Conservation (phyloP, 1,139 yeast species). For the Scheffersomyces stambukii region DNA sequence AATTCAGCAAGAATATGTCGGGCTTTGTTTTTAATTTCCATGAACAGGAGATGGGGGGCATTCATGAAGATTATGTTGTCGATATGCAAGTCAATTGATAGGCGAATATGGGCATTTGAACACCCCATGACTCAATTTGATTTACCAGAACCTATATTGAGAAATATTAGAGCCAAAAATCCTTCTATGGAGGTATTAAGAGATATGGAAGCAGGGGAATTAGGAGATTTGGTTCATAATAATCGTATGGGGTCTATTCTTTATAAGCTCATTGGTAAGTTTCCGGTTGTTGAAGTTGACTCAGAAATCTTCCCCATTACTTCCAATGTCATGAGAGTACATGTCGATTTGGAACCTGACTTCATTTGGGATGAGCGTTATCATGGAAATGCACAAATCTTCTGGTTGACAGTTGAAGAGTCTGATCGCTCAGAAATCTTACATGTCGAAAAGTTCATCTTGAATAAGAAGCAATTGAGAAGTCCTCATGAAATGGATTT, state of each 20-base stretch:
- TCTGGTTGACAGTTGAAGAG: constrained; percentile 91
- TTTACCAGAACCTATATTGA: constrained; percentile 61
- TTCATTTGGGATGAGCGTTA: constrained; percentile 77
- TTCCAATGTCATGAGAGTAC: constrained; percentile 77
- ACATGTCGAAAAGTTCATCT: constrained; percentile 77
- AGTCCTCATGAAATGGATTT: constrained; percentile 76
- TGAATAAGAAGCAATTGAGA: constrained; percentile 55
- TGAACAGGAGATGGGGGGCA: constrained; percentile 86
- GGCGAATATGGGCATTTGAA: constrained; percentile 81
- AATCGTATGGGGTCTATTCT: constrained; percentile 64
- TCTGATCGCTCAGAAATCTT: constrained; percentile 70
- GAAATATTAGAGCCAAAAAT: constrained; percentile 58
- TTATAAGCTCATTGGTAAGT: constrained; percentile 57
- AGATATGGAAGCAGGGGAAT: constrained; percentile 68
- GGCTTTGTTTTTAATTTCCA: constrained; percentile 80
- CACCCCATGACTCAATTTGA: constrained; percentile 91
- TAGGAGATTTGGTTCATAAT: constrained; percentile 89
- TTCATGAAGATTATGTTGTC: constrained; percentile 71
- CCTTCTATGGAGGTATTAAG: constrained; percentile 70
- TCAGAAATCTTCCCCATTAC: constrained; percentile 93
- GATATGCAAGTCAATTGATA: constrained; percentile 83
- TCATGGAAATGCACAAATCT: constrained; percentile 83
- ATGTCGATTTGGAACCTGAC: constrained; percentile 66
- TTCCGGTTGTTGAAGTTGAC: constrained; percentile 70
- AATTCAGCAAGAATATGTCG: constrained; percentile 91